Evolutionary conservation across 108 stramenopile genomes (phyloP).

Genomic region (Nitzschia putrida): DNA sequence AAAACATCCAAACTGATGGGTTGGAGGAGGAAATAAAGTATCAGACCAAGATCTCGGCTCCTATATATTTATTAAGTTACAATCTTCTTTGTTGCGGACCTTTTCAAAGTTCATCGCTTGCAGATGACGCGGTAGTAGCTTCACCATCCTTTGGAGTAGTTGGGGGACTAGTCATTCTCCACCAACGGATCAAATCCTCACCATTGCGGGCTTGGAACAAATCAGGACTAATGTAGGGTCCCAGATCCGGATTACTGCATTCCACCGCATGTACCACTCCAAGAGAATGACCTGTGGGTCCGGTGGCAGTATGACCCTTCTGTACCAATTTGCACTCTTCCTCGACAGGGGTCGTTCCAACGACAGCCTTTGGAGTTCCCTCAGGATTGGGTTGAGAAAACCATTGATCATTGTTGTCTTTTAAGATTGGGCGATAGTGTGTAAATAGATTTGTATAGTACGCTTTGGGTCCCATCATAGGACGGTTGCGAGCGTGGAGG

Average conservation of each 20-base stretch:
- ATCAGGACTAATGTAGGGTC: conserved; percentile 53
- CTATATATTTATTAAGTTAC: no score
- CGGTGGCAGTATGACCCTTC: conserved; percentile 28
- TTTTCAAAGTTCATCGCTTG: no score
- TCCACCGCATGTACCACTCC: conserved; percentile 54
- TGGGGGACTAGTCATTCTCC: conserved; percentile 54
- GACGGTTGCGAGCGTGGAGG: conserved; percentile 80
- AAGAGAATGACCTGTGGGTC: conserved; percentile 32
- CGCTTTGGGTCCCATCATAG: conserved; percentile 45
- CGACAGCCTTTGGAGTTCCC: conserved; percentile 62
- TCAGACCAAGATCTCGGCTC: no score
- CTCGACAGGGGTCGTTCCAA: conserved; percentile 38
- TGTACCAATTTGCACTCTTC: conserved; percentile 58
- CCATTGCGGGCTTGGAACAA: conserved; percentile 50
- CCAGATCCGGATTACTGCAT: conserved; percentile 67
- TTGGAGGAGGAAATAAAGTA: no score
- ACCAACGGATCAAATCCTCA: conserved; percentile 67
- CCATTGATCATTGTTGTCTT: conserved; percentile 39
- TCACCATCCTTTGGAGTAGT: not conserved
- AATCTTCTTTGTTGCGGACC: no score
- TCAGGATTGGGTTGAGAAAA: conserved; percentile 47
- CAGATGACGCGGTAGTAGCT: not conserved
- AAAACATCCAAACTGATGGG: no score
- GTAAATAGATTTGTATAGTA: conserved; percentile 88
- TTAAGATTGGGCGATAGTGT: conserved; percentile 76